Conservation (phyloP, 345 rosid species). For the Bruguiera gymnorhiza region DNA sequence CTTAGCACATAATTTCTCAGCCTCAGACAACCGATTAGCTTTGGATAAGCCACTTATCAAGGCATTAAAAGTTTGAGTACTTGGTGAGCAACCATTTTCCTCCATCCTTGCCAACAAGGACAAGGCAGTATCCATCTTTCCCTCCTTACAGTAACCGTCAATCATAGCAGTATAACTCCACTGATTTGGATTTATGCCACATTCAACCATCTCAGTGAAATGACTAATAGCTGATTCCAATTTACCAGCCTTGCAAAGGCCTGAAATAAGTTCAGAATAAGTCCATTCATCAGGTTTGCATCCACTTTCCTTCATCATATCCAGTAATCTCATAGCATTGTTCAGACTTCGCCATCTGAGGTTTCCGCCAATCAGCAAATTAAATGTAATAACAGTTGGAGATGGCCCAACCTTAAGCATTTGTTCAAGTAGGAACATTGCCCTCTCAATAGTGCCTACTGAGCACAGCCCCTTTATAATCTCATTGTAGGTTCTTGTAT, state of each 20-base stretch:
- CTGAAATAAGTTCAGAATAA: constrained; percentile 56
- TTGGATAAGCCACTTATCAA: constrained; percentile 44
- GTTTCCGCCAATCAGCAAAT: constrained; percentile 45
- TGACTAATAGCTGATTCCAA: constrained; percentile 38
- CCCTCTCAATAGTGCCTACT: constrained; percentile 43
- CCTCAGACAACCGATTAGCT: constrained; percentile 37
- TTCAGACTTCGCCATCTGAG: constrained; percentile 36
- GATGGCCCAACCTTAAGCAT: constrained; percentile 48
- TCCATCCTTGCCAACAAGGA: constrained; percentile 48
- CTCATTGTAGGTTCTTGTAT: constrained; percentile 45
- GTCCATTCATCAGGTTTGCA: constrained; percentile 56
- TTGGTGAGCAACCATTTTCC: constrained; percentile 38
- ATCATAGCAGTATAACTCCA: constrained; percentile 57
- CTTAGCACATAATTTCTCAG: constrained; percentile 34
- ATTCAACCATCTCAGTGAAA: constrained; percentile 42
- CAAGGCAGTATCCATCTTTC: constrained; percentile 48
- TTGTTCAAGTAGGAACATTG: constrained; percentile 43
- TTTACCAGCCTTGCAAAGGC: constrained; percentile 50
- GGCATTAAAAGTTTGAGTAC: constrained; percentile 51
- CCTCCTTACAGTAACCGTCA: constrained; percentile 58
- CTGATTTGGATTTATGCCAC: constrained; percentile 45
- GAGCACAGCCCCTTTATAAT: constrained; percentile 41
- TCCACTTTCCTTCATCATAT: constrained; percentile 42
- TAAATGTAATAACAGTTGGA: constrained; percentile 51
- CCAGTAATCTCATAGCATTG: constrained; percentile 47